These are phyloP conservation scores for Phylloporus arenicola DNA, from an alignment of 768 basidiomycete genomes.

Conservation along the genomic window DNA sequence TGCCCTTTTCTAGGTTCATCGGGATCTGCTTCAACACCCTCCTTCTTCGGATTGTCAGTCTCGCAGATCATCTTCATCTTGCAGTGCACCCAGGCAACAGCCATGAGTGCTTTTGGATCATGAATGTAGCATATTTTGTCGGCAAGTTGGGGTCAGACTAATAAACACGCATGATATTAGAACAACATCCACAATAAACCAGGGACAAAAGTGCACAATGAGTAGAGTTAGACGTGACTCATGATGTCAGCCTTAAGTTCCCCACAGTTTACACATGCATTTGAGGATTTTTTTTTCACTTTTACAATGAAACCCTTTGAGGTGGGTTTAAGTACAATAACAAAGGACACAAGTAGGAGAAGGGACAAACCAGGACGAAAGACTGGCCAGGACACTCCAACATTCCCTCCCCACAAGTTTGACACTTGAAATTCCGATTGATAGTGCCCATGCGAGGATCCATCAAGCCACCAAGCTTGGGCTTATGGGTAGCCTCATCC, in stretches of 20 bases:
- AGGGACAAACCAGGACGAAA: slow-evolving; percentile 82
- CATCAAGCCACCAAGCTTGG: slow-evolving; percentile 92
- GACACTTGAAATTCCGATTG: slow-evolving; percentile 97
- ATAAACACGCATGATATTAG: slow-evolving; percentile 24
- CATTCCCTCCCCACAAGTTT: slow-evolving; percentile 99
- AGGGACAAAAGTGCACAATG: slow-evolving; percentile 55
- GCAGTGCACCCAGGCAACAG: slow-evolving; percentile 79
- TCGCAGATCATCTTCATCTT: slow-evolving; percentile 88
- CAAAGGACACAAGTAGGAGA: neutral
- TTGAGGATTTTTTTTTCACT: slow-evolving; percentile 99
- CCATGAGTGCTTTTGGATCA: slow-evolving; percentile 84
- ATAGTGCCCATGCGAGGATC: slow-evolving; percentile 98
- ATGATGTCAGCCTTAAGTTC: slow-evolving; percentile 96
- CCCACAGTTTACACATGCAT: slow-evolving; percentile 97
- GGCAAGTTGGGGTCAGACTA: slow-evolving; percentile 79
- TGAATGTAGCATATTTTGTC: slow-evolving; percentile 84
- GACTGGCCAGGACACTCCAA: slow-evolving; percentile 99
- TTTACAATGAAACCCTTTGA: slow-evolving; percentile 96
- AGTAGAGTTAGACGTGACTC: slow-evolving; percentile 81
- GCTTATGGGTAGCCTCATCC: slow-evolving; percentile 88
- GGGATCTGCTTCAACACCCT: slow-evolving; percentile 60
- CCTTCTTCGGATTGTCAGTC: slow-evolving; percentile 83
- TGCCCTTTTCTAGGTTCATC: slow-evolving; percentile 82
- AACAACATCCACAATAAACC: slow-evolving; percentile 12
- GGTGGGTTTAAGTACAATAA: neutral